A percentile compares a stretch with the other conserved stretches of the same genome.
phyloP scores from a whole-genome alignment of 225 moss, liverwort and hornwort species.

The Straminergon stramineum region DNA sequence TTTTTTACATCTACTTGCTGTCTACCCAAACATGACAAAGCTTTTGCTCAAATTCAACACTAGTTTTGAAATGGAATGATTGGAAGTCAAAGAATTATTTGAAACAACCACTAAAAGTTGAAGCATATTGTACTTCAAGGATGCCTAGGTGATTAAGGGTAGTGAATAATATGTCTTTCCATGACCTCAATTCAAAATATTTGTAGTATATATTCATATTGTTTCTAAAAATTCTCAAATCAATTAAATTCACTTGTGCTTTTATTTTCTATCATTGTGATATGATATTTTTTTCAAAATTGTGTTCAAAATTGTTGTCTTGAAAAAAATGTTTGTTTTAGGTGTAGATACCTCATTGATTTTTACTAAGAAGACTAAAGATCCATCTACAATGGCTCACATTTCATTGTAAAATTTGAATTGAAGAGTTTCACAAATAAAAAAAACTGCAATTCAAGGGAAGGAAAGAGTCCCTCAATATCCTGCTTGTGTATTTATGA shows the following conservation, averaged over 20 bases:
- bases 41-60: fast-evolving
- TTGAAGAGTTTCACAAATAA: background rate
- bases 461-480: background rate
- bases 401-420: background rate
- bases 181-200: background rate
- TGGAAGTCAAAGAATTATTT: background rate
- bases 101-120: background rate
- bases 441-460: fast-evolving
- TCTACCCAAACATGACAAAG: background rate
- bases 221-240: background rate
- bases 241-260: background rate
- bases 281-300: background rate
- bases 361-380: fast-evolving
- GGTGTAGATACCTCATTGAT: fast-evolving
- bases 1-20: fast-evolving
- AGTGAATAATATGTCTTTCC: background rate
- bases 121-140: background rate
- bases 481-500: fast-evolving
- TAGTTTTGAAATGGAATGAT: background rate
- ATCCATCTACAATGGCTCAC: background rate
- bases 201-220: too few relatives aligned
- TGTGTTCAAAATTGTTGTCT: background rate
- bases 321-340: background rate
- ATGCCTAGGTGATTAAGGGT: background rate
- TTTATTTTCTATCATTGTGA: background rate